phyloP scores from a whole-genome alignment of 768 basidiomycete species.

The Neoboletus magnificus region DNA sequence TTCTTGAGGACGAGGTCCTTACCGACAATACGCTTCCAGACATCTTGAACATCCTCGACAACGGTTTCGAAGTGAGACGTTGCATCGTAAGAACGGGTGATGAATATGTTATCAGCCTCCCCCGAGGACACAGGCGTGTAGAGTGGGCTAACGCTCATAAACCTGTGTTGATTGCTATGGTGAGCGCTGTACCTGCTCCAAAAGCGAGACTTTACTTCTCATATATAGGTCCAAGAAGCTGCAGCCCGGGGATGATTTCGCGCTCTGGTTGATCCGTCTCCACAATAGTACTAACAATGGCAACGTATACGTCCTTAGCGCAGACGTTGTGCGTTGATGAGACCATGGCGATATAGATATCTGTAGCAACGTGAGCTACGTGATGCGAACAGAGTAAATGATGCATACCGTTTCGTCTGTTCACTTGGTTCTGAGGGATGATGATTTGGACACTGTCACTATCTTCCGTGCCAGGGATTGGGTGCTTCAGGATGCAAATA shows the following conservation, averaged over 20 bases:
- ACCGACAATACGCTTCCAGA: constrained; percentile 87
- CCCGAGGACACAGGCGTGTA: constrained; percentile 88
- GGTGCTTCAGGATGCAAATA: constrained; percentile 97
- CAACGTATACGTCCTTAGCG: constrained; percentile 91
- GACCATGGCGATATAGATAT: constrained; percentile 98
- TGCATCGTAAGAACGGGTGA: constrained; percentile 97
- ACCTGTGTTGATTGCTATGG: constrained; percentile 46
- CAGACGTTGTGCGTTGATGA: constrained; percentile 97
- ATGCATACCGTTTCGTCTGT: constrained; percentile 79
- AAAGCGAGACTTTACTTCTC: constrained; percentile 68
- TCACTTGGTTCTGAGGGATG: constrained; percentile 98
- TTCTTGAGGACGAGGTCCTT: constrained; percentile 83
- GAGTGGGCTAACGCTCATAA: constrained; percentile 82
- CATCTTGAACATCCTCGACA: constrained; percentile 94
- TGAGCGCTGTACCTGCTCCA: constrained; percentile 5
- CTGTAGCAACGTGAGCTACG: constrained; percentile 39
- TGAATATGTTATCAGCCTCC: constrained; percentile 84
- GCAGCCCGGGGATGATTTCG: constrained; percentile 90
- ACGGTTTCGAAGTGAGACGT: constrained; percentile 99
- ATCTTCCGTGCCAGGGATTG: constrained; percentile 96
- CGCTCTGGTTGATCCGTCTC: constrained; percentile 90
- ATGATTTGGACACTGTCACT: constrained; percentile 95
- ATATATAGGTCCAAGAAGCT: constrained; percentile 86
- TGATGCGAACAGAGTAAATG: not conserved
- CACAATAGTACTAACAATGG: constrained; percentile 97